Evolutionary conservation across 495 filamentous ascomycete species (phyloP).

Genomic region (Lindgomyces ingoldianus): DNA sequence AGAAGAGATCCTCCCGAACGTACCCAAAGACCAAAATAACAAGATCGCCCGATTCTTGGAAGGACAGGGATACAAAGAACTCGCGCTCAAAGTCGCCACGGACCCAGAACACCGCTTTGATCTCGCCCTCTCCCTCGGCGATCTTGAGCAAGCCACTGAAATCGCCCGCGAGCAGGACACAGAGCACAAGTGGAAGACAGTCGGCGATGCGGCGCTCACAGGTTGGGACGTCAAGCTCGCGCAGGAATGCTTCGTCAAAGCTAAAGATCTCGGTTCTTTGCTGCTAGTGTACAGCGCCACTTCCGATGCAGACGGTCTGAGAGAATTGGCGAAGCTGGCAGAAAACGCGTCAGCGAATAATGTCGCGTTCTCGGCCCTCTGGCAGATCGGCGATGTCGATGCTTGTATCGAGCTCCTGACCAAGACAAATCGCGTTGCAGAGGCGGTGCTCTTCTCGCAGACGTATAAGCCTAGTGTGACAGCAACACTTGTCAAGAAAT

Average conservation of each 20-base stretch:
- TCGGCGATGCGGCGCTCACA: slow-evolving; percentile 85
- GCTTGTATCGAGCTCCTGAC: slow-evolving; percentile 79
- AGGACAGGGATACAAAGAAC: slow-evolving; percentile 93
- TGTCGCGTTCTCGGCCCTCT: slow-evolving; percentile 85
- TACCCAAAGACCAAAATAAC: slow-evolving; percentile 88
- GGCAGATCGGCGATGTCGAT: slow-evolving; percentile 80
- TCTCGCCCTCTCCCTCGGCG: slow-evolving; percentile 77
- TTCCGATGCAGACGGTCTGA: slow-evolving; percentile 70
- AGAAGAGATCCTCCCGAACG: slow-evolving; percentile 75
- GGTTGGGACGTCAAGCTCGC: slow-evolving; percentile 87
- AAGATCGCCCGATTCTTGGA: slow-evolving; percentile 98
- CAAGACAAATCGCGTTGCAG: slow-evolving; percentile 73
- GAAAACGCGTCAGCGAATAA: slow-evolving; percentile 79
- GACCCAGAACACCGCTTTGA: slow-evolving; percentile 98
- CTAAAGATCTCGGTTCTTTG: slow-evolving; percentile 85
- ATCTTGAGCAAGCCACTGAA: slow-evolving; percentile 79
- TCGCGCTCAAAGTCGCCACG: slow-evolving; percentile 93
- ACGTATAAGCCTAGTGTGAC: slow-evolving; percentile 89
- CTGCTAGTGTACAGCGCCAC: slow-evolving; percentile 84
- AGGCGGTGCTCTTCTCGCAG: slow-evolving; percentile 87
- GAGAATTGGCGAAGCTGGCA: slow-evolving; percentile 69
- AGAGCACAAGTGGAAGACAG: slow-evolving; percentile 96
- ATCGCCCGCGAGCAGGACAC: slow-evolving; percentile 81
- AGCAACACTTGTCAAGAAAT: slow-evolving; percentile 64
- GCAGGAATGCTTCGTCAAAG: slow-evolving; percentile 86